Percentiles rank a stretch among this genome's conserved stretches.
These are phyloP conservation scores for Samsoniella hepiali DNA, from an alignment of 2,329 filamentous ascomycete genomes.

Conservation along the genomic window DNA sequence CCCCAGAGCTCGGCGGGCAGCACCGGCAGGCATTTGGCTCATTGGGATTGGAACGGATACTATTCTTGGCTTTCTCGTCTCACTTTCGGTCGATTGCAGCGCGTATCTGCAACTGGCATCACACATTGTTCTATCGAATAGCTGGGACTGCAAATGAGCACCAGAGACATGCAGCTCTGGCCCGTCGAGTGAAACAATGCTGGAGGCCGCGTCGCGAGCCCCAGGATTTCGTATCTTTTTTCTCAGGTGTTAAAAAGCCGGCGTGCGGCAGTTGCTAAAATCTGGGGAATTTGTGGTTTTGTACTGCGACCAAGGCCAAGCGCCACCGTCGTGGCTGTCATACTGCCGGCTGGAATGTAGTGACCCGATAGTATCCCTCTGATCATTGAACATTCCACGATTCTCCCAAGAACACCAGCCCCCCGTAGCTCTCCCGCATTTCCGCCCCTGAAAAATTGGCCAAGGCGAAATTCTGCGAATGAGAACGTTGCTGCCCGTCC, in stretches of 20 bases:
- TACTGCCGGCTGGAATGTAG: not conserved
- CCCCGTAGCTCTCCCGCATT: not conserved
- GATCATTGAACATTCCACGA: not conserved
- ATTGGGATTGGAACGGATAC: not conserved
- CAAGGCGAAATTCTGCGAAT: not conserved
- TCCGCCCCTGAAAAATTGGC: not conserved
- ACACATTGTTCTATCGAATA: conserved; percentile 9
- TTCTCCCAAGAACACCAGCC: not conserved
- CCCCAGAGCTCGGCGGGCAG: not conserved
- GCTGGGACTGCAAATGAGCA: conserved; percentile 12
- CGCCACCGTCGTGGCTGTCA: not conserved
- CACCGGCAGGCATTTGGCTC: not conserved
- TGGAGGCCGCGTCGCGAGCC: not conserved
- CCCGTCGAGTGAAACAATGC: not conserved
- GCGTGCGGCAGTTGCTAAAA: not conserved
- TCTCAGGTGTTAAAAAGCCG: not conserved
- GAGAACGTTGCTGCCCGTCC: not conserved
- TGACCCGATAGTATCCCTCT: not conserved
- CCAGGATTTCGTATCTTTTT: not conserved
- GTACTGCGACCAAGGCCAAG: not conserved
- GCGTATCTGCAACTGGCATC: conserved; percentile 14
- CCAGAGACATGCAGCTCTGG: conserved; percentile 13
- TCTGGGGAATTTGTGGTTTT: not conserved
- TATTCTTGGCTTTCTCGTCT: not conserved
- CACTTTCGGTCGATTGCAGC: not conserved